Base-by-base conservation (phyloP, 352 stramenopile genomes). In the Globisporangium cystogenes region DNA sequence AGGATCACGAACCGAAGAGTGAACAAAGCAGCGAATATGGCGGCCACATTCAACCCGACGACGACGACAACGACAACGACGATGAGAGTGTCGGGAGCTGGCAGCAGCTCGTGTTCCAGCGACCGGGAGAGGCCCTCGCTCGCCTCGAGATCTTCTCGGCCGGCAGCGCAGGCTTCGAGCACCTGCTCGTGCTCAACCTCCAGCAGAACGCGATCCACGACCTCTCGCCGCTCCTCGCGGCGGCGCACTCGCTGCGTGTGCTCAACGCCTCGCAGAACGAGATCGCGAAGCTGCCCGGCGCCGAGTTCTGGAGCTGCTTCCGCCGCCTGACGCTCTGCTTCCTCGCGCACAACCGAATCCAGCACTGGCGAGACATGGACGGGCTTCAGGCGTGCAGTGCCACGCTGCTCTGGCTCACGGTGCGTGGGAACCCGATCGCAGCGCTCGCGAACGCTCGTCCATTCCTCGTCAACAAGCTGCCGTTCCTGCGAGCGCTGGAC, bases 391-490 rank as follows among this genome's bases (percentile, higher is more conserved):
- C 66, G 3, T 83, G 70, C 53, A 49, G 60, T 1, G n/a, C 42
- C 0, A 64, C 64, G 7, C 55, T 90, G 18, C 58, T 70, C 15
- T 92, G 82, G 82, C 67, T 92, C 27, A 74, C 60, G 3, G 44
- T 90, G 18, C 51, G 76, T 0, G 69, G 70, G 24, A 92, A 92
- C 27, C 78, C 82, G 18, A 57, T 90, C 58, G 86, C 83, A 73
- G 48, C 53, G 0, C 51, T 73, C 7, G 62, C 61, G 24, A 78
- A 82, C 36, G 68, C 78, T 14, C 78, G 82, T 12, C 65, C 61
- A 21, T 86, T 87, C 45, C 43, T 92, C n/a, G 65, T 90, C 31
- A 87, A 87, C 62, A 82, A 84, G 41, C 60, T 92, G 12, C 71
- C 69, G 0, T 71, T 69, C 14, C 60, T 92, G 10, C 69, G 79